Percentiles rank a stretch among this genome's conserved stretches.
These are phyloP conservation scores for Mallotus japonicus DNA, from an alignment of 441 rosid genomes.

Conservation along the genomic window DNA sequence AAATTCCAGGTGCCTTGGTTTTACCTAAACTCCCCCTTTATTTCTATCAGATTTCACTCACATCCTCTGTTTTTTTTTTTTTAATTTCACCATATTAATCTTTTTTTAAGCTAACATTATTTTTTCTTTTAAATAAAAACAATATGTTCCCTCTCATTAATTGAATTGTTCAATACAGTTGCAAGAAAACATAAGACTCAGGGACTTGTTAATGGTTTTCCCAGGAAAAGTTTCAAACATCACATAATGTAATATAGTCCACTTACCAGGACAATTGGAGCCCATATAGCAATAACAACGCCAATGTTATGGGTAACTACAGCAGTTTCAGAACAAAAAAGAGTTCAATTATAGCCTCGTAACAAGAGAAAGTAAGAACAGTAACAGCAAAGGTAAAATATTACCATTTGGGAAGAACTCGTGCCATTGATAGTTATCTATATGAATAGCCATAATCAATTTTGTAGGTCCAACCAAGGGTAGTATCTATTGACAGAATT, in stretches of 20 bases:
- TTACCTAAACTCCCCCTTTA: too few relatives aligned
- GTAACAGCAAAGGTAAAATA: conserved; percentile 1
- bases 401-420: conserved; percentile 88
- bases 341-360: conserved; percentile 25
- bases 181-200: not conserved
- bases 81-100: not conserved
- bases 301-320: conserved; percentile 81
- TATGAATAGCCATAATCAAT: conserved; percentile 62
- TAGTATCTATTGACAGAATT: conserved; percentile 53
- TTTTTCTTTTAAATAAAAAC: not conserved
- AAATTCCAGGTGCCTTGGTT: too few relatives aligned
- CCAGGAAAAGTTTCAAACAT: not conserved
- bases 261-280: conserved; percentile 88
- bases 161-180: not conserved
- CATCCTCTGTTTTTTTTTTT: too few relatives aligned
- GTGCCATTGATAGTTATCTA: conserved; percentile 73
- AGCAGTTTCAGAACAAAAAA: conserved; percentile 29
- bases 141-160: not conserved
- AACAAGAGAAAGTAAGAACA: conserved; percentile 14
- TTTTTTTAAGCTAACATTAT: not conserved
- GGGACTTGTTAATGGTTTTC: conserved; percentile 8
- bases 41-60: too few relatives aligned
- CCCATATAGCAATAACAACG: conserved; percentile 90
- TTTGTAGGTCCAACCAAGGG: conserved; percentile 82
- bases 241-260: conserved; percentile 6